Evolutionary conservation across 345 rosid species (phyloP).

Genomic region (Ricinus communis): DNA sequence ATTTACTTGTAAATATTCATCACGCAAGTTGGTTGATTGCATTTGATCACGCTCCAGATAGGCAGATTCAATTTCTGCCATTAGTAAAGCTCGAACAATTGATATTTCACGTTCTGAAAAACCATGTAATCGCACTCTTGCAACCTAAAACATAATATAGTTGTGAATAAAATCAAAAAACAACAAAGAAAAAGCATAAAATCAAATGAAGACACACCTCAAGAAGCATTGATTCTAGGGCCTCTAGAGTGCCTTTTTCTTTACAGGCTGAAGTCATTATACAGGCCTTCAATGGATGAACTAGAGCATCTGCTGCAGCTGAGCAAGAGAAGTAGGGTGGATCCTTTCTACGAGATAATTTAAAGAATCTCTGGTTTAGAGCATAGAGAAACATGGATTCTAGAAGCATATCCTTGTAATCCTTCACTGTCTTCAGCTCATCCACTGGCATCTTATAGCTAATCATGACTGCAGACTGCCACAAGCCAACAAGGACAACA

Average conservation of each 20-base stretch:
- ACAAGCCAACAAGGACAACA: constrained; percentile 30
- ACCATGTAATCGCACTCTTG: constrained; percentile 85
- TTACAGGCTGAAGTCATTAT: constrained; percentile 79
- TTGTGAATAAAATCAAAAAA: background rate
- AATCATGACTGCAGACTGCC: constrained; percentile 82
- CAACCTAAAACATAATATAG: constrained; percentile 54
- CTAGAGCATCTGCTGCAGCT: constrained; percentile 73
- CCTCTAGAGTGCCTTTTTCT: constrained; percentile 74
- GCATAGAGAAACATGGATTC: constrained; percentile 83
- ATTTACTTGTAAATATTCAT: constrained; percentile 81
- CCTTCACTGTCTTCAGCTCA: constrained; percentile 73
- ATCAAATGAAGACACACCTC: constrained; percentile 52
- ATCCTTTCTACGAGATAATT: constrained; percentile 68
- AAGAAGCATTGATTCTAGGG: constrained; percentile 81
- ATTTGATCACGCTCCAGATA: constrained; percentile 93
- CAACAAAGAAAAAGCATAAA: background rate
- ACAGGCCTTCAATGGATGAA: constrained; percentile 72
- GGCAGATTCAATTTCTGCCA: constrained; percentile 93
- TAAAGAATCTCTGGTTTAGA: constrained; percentile 83
- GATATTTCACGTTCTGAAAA: constrained; percentile 91
- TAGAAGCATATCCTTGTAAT: constrained; percentile 71
- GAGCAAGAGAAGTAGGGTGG: constrained; percentile 94
- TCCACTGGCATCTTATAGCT: constrained; percentile 76
- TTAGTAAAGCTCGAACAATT: constrained; percentile 69
- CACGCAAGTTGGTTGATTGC: constrained; percentile 82